These are phyloP conservation scores for Trichoderma asperelloides DNA, from an alignment of 495 filamentous ascomycete genomes.

Conservation along the genomic window DNA sequence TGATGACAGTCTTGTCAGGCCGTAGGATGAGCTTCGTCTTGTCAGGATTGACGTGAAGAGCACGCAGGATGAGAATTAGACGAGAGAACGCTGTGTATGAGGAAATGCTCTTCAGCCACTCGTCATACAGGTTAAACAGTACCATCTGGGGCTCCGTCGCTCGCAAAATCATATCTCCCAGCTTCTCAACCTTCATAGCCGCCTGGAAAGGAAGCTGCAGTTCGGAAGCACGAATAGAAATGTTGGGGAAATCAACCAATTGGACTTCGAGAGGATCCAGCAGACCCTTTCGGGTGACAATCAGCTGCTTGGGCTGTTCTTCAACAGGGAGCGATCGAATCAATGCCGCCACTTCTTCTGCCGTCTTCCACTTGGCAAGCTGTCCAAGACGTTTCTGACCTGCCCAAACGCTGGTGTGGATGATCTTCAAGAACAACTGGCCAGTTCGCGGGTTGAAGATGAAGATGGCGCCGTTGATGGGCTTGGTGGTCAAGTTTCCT, in stretches of 20 bases:
- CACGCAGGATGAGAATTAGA: conserved; percentile 88
- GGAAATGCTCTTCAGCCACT: conserved; percentile 97
- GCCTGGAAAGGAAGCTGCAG: conserved; percentile 98
- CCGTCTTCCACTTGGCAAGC: conserved; percentile 99
- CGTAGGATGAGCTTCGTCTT: conserved; percentile 95
- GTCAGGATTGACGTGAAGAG: conserved; percentile 94
- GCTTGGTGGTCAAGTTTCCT: conserved; percentile 97
- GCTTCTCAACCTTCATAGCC: conserved; percentile 99
- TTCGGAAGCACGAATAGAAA: conserved; percentile 96
- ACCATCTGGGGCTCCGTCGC: conserved; percentile 99
- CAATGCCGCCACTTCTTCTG: conserved; percentile 97
- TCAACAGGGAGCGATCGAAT: conserved; percentile 96
- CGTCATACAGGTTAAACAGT: conserved; percentile 97
- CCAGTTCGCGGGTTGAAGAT: conserved; percentile 99
- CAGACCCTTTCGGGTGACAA: conserved; percentile 95
- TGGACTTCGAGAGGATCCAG: conserved; percentile 97
- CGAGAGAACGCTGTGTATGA: conserved; percentile 98
- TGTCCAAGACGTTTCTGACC: conserved; percentile 99
- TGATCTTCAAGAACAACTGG: conserved; percentile 98
- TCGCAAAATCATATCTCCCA: conserved; percentile 97
- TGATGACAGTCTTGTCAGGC: conserved; percentile 98
- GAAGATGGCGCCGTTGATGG: conserved; percentile 99
- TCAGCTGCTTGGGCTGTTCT: conserved; percentile 98
- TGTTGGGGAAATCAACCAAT: conserved; percentile 96
- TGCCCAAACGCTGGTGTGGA: conserved; percentile 99